Conservation (phyloP, 2,329 filamentous ascomycete genomes). For the Fusarium sacchari region DNA sequence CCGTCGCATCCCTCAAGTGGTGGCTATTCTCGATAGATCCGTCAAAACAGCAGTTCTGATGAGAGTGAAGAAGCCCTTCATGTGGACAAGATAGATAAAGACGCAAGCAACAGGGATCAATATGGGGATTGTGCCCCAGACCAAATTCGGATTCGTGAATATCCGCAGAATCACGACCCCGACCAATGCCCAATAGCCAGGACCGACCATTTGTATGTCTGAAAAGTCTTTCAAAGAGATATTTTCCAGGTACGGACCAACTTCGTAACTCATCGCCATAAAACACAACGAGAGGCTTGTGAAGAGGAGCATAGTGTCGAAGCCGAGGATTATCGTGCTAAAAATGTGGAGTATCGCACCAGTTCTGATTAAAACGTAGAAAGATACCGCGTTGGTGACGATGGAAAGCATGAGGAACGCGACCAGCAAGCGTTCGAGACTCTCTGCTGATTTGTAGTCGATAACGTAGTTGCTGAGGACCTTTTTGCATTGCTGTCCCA, state of each 20-base stretch:
- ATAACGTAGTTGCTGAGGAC: conserved; percentile 15
- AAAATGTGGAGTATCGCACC: not conserved
- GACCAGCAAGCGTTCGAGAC: conserved; percentile 17
- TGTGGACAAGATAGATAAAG: conserved; percentile 13
- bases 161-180: conserved; percentile 25
- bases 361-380: not conserved
- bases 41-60: not conserved
- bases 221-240: conserved; percentile 16
- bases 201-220: conserved; percentile 31
- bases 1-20: not conserved
- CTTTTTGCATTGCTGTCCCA: not conserved
- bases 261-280: conserved; percentile 35
- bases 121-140: not conserved
- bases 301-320: conserved; percentile 32
- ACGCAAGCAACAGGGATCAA: conserved; percentile 10
- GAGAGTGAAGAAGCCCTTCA: conserved; percentile 30
- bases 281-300: conserved; percentile 27
- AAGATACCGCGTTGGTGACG: conserved; percentile 22
- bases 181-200: conserved; percentile 30
- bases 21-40: not conserved
- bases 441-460: conserved; percentile 10
- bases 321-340: not conserved
- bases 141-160: conserved; percentile 15
- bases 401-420: conserved; percentile 25
- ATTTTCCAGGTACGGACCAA: conserved; percentile 19